Evolutionary conservation across 345 rosid genomes (phyloP).

Genomic region (Cardiospermum halicacabum): DNA sequence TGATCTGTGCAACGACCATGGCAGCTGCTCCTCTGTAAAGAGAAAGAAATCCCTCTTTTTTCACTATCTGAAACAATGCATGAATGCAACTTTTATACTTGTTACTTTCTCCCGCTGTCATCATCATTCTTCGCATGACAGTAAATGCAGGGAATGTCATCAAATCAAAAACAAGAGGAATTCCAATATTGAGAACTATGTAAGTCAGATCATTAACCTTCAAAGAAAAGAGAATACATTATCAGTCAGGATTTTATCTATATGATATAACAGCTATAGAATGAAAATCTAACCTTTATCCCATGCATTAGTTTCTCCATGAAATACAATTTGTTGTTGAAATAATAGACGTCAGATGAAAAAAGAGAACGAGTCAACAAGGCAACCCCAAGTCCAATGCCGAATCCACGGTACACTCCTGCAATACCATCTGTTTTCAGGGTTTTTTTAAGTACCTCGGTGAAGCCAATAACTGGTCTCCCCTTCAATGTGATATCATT

Average conservation of each 20-base stretch:
- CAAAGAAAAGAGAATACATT: not conserved
- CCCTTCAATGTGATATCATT: not conserved
- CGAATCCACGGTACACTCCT: not conserved
- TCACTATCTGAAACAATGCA: slow-evolving; percentile 22
- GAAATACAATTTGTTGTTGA: too few relatives aligned
- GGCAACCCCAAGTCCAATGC: not conserved
- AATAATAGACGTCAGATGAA: too few relatives aligned
- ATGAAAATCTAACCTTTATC: too few relatives aligned
- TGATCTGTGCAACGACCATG: not conserved
- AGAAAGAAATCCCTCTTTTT: slow-evolving; percentile 4
- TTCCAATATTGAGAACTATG: slow-evolving; percentile 14
- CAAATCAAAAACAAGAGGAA: slow-evolving; percentile 16
- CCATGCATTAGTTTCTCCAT: too few relatives aligned
- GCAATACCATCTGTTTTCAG: not conserved
- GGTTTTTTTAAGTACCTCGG: not conserved
- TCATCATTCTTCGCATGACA: slow-evolving; percentile 29
- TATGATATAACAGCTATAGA: too few relatives aligned
- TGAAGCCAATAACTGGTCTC: not conserved
- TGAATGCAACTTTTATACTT: slow-evolving; percentile 25
- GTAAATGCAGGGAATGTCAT: slow-evolving; percentile 25
- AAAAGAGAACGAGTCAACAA: not conserved
- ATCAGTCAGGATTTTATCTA: too few relatives aligned
- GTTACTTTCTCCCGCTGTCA: slow-evolving; percentile 34
- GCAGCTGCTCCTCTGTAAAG: slow-evolving; percentile 8
- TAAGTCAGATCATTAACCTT: slow-evolving; percentile 23